Conservation (phyloP, 768 basidiomycete genomes). For the Russula earlei region DNA sequence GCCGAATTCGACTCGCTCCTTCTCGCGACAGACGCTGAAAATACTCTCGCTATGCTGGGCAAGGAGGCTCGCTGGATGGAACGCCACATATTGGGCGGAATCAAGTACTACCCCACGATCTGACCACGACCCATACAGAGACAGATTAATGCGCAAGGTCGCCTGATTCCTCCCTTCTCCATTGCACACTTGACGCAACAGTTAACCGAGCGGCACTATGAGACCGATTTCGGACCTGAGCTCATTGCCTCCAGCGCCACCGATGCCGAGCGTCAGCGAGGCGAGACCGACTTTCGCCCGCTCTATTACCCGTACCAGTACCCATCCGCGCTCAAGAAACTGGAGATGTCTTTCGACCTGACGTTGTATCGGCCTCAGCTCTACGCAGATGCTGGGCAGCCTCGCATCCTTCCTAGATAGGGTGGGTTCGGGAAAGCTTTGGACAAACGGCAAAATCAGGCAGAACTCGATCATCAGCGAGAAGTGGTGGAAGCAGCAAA, state of each 20-base stretch:
- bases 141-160: constrained; percentile 39
- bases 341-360: constrained; percentile 46
- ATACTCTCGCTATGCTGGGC: constrained; percentile 34
- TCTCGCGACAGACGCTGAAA: constrained; percentile 36
- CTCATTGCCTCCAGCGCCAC: constrained; percentile 23
- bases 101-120: constrained; percentile 39
- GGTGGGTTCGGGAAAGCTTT: constrained; percentile 31
- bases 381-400: constrained; percentile 26
- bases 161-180: too few relatives aligned
- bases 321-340: constrained; percentile 34
- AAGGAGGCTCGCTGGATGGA: constrained; percentile 32
- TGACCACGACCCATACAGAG: constrained; percentile 45
- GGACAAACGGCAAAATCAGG: constrained; percentile 35
- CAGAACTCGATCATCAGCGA: constrained; percentile 32
- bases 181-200: too few relatives aligned
- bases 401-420: constrained; percentile 39
- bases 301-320: constrained; percentile 41
- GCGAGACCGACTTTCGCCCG: constrained; percentile 30
- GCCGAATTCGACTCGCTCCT: constrained; percentile 35
- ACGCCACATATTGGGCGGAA: constrained; percentile 32
- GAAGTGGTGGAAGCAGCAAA: constrained; percentile 48
- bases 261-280: not conserved
- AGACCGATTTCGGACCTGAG: constrained; percentile 29
- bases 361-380: constrained; percentile 41
- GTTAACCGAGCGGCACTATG: constrained; percentile 32